Conservation (phyloP, 2,329 filamentous ascomycete genomes). For the Calonectria ilicicola region DNA sequence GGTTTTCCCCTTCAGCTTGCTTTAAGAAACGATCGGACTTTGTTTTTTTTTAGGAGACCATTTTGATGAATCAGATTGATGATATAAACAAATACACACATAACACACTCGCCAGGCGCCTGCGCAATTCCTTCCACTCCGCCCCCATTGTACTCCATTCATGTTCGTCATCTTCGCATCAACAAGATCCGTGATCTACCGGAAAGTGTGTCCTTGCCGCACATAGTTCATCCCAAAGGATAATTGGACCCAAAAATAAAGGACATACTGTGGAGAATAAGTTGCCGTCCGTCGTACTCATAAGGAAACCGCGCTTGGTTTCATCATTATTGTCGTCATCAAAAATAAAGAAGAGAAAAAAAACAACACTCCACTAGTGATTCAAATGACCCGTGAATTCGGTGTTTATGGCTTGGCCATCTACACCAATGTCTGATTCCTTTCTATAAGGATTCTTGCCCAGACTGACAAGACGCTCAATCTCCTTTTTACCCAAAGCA, state of each 20-base stretch:
- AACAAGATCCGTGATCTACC: neutral
- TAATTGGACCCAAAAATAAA: neutral
- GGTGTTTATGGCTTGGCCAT: conserved; percentile 55
- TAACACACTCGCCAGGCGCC: neutral
- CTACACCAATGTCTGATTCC: conserved; percentile 58
- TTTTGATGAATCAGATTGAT: conserved; percentile 3
- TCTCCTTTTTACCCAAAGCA: conserved; percentile 63
- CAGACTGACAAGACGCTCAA: conserved; percentile 49
- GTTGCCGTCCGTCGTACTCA: neutral
- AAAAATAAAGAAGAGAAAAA: neutral
- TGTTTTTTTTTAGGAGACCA: neutral
- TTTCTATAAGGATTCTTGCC: conserved; percentile 63
- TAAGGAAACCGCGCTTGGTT: neutral
- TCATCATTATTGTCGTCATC: neutral
- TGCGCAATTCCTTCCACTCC: neutral
- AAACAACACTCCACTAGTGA: neutral
- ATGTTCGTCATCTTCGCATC: neutral
- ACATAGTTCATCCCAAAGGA: neutral
- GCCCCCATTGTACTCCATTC: neutral
- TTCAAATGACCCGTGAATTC: conserved; percentile 14
- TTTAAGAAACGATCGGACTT: neutral
- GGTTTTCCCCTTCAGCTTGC: neutral
- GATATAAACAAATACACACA: neutral
- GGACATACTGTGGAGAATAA: neutral
- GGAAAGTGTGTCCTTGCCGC: neutral